Evolutionary conservation across 179 eudicot genomes (phyloP), one percentile per base, ranked within the genome.

Genomic region (Beta lomatogona): DNA sequence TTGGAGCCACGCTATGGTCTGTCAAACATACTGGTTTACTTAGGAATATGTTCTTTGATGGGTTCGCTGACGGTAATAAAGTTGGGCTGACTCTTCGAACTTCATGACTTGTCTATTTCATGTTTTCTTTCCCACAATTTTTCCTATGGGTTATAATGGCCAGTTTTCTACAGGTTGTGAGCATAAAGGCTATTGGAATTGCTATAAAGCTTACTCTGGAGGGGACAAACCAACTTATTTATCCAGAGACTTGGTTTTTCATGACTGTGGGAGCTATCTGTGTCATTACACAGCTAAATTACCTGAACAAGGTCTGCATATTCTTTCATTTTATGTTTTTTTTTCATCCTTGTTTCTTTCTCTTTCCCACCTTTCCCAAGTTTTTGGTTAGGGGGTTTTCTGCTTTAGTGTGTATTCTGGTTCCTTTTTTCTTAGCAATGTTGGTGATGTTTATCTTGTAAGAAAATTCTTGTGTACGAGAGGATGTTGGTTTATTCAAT

Each of bases 121-220:
- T 41, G 44, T 36, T 75, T 82, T n/a, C 53, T 73, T 31, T 28
- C 31, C 64, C 36, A 48, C 21, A 22, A 21, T 63, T 68, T 46
- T 77, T 31, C 31, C 59, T 75, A 18, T 65, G 57, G 75, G 59
- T 67, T 67, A 67, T 82, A 64, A 41, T 66, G 71, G 55, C 57
- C 44, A n/a, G 41, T 48, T 48, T 63, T 71, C 44, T 83, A 73
- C 85, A 94, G 98, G 97, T 94, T 67, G 91, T 94, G 70, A 93
- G 98, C 89, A 90, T 93, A 83, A 94, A 94, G 88, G 98, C 98
- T 22, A 90, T 94, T 70, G 98, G 98, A 77, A 94, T 93, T 78
- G 94, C 96, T n/a, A 85, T 94, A 78, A 90, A 93, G 86, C 93
- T 94, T 53, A 94, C 98, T 31, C 75, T 95, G 67, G 94, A 89